Base-by-base conservation (phyloP, 192 early-diverging fungal genomes). In the Rhizoclosmatium globosum region DNA sequence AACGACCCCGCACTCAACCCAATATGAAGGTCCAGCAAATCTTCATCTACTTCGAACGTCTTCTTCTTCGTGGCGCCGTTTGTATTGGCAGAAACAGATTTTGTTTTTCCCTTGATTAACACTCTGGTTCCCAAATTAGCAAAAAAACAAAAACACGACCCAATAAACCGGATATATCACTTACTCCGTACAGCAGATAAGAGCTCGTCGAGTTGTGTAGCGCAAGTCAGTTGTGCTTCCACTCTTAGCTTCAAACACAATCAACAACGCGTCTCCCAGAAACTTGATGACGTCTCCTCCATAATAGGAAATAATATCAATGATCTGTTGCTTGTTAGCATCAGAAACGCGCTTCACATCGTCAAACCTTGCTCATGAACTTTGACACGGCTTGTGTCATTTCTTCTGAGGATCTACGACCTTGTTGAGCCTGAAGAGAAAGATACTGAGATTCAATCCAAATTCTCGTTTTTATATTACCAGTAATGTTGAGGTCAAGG, bases 181-280 rank as follows among this genome's bases (percentile, higher is more conserved):
- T 68, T 48, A 80, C 79, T 80, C 79, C 19, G 72, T 75, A 56
- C 79, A 80, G 67, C 79, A 80, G n/a, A 80, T 66, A 6, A 80
- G 38, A 4, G 71, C 71, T 41, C 72, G 17, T 17, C 79, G 45
- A 46, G 72, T 60, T 3, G 79, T 74, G 23, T 80, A 66, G 38
- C 65, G 60, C 72, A 80, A 38, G 74, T 79, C 78, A 15, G 62
- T 50, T 31, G 19, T 23, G 47, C 50, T 68, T 11, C 19, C 64
- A 9, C 79, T 66, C 11, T 76, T 64, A 7, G 71, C 45, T 64
- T 80, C 79, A 65, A 80, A 80, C 2, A 68, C 64, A 57, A 80
- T 66, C 71, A 80, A 47, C 31, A 80, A 65, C 50, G 79, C 79
- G 62, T 80, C 79, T 17, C 79, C 79, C 19, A 80, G 72, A 47